Evolutionary conservation across 768 basidiomycete species (phyloP).

Genomic region (Inosperma sp.): DNA sequence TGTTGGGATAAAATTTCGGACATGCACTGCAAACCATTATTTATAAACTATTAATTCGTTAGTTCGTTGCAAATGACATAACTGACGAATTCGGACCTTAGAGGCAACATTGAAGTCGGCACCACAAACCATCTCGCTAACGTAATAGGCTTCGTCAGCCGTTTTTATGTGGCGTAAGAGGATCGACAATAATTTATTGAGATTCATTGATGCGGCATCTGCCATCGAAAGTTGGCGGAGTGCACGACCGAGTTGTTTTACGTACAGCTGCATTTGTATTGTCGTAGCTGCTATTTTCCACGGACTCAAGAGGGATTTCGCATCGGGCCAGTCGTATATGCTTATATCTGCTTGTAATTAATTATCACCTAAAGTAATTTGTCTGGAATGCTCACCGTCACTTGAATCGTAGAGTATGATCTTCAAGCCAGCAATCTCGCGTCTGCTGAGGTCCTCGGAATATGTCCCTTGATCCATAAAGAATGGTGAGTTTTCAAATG

Average conservation of each 20-base stretch:
- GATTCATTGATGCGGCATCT: conserved; percentile 51
- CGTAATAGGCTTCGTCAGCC: conserved; percentile 75
- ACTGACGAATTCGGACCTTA: conserved; percentile 44
- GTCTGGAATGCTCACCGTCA: conserved; percentile 39
- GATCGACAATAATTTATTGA: conserved; percentile 62
- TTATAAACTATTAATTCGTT: conserved; percentile 54
- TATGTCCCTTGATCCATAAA: conserved; percentile 36
- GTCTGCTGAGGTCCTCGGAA: conserved; percentile 51
- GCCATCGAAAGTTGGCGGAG: conserved; percentile 54
- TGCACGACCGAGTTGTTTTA: conserved; percentile 69
- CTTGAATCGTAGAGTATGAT: conserved; percentile 63
- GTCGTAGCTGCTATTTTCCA: conserved; percentile 83
- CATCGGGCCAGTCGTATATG: conserved; percentile 54
- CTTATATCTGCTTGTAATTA: conserved; percentile 37
- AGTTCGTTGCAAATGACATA: conserved; percentile 3
- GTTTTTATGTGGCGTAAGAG: conserved; percentile 72
- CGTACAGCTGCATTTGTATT: conserved; percentile 70
- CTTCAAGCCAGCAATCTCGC: conserved; percentile 61
- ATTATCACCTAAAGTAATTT: not conserved
- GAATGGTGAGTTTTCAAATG: conserved; percentile 61
- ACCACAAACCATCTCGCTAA: conserved; percentile 76
- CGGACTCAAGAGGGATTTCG: conserved; percentile 67
- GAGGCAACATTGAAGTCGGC: conserved; percentile 60
- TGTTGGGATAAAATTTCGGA: conserved; percentile 44
- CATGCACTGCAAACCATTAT: conserved; percentile 66